These are phyloP conservation scores for Boletus edulis DNA, from an alignment of 768 basidiomycete genomes.

Conservation along the genomic window DNA sequence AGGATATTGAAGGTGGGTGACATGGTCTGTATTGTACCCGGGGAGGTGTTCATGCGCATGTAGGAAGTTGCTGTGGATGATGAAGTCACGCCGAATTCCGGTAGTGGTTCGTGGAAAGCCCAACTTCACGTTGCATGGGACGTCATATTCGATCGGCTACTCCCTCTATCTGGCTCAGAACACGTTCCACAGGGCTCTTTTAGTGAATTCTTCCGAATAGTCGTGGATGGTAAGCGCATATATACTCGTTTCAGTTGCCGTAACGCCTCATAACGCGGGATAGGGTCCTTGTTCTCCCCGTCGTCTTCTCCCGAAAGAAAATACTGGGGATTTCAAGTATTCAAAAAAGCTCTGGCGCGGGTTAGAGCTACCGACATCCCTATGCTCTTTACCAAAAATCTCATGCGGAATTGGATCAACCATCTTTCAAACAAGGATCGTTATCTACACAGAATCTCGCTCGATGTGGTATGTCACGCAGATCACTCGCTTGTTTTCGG, in stretches of 20 bases:
- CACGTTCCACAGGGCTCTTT: slow-evolving; percentile 55
- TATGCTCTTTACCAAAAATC: slow-evolving; percentile 90
- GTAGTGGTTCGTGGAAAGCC: slow-evolving; percentile 74
- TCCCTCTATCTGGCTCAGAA: slow-evolving; percentile 45
- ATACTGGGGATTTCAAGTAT: slow-evolving; percentile 94
- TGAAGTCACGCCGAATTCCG: slow-evolving; percentile 49
- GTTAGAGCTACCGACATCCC: slow-evolving; percentile 66
- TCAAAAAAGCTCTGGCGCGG: slow-evolving; percentile 73
- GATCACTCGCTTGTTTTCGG: neutral
- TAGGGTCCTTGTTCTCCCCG: slow-evolving; percentile 85
- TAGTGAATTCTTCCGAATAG: slow-evolving; percentile 87
- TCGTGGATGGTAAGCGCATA: slow-evolving; percentile 78
- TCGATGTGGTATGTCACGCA: slow-evolving; percentile 60
- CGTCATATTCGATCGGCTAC: slow-evolving; percentile 71
- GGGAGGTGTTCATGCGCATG: slow-evolving; percentile 8
- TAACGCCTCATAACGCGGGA: neutral
- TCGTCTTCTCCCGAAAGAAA: slow-evolving; percentile 86
- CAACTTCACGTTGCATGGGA: slow-evolving; percentile 93
- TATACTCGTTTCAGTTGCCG: neutral
- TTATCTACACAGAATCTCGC: slow-evolving; percentile 86
- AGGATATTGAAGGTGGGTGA: slow-evolving; percentile 70
- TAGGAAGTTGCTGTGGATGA: slow-evolving; percentile 62
- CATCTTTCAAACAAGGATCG: slow-evolving; percentile 87
- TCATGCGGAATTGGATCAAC: slow-evolving; percentile 97
- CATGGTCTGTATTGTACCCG: neutral